Evolutionary conservation across 495 filamentous ascomycete genomes (phyloP).

Genomic region (Parachaetomium inaequale): DNA sequence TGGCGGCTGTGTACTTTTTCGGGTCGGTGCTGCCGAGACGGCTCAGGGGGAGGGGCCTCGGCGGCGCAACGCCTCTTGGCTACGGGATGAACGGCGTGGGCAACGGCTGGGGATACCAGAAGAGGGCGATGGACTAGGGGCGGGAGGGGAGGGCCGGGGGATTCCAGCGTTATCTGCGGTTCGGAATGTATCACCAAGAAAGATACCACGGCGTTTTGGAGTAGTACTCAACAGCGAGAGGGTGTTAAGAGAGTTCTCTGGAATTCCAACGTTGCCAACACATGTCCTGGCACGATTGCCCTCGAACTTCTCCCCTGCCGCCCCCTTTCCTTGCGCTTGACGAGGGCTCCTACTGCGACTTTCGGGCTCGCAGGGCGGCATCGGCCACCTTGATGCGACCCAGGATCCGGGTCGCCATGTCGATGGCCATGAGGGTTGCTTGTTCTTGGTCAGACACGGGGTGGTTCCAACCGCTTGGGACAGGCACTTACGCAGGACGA

Average conservation of each 20-base stretch:
- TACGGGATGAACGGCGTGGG: conserved; percentile 47
- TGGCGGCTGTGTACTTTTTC: conserved; percentile 59
- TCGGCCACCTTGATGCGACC: conserved; percentile 37
- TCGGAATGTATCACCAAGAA: neutral
- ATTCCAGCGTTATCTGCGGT: neutral
- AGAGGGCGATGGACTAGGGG: conserved; percentile 41
- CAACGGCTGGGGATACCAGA: conserved; percentile 54
- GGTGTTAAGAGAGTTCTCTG: neutral
- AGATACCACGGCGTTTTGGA: conserved; percentile 14
- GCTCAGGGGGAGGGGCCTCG: conserved; percentile 47
- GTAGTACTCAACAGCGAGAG: neutral
- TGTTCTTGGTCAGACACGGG: conserved; percentile 16
- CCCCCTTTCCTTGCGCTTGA: no score
- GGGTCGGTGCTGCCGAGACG: conserved; percentile 57
- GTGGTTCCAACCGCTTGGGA: neutral
- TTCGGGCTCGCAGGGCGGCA: conserved; percentile 18
- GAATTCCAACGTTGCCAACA: neutral
- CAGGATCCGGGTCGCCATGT: conserved; percentile 42
- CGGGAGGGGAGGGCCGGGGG: neutral
- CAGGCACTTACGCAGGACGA: conserved; percentile 62
- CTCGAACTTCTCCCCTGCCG: neutral
- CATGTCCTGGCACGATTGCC: neutral
- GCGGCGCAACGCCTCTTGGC: conserved; percentile 52
- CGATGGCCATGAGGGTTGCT: conserved; percentile 40
- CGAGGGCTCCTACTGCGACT: neutral